A percentile compares a stretch with the other conserved stretches of the same genome.
Evolutionary conservation across 2,329 filamentous ascomycete genomes (phyloP).

Genomic region (Phyllosticta capitalensis): DNA sequence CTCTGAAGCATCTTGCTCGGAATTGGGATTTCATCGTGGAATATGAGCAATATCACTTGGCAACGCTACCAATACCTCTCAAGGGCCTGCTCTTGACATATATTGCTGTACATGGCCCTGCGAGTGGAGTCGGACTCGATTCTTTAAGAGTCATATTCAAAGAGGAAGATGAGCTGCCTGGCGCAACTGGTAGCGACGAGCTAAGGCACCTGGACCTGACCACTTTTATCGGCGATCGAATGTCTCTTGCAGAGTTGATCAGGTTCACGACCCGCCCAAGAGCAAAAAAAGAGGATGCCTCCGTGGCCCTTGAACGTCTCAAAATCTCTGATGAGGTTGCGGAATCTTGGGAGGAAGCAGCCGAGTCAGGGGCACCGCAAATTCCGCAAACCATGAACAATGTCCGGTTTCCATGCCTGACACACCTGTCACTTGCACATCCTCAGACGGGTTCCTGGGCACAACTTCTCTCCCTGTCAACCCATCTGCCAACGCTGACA

Average conservation of each 20-base stretch:
- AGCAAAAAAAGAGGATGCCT: slow-evolving; percentile 3
- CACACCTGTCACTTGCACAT: slow-evolving; percentile 49
- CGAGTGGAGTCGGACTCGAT: slow-evolving; percentile 30
- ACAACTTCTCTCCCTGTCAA: slow-evolving; percentile 44
- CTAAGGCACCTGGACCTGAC: slow-evolving; percentile 45
- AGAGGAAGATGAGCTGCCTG: slow-evolving; percentile 22
- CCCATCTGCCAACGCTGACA: slow-evolving; percentile 46
- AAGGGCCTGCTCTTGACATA: slow-evolving; percentile 49
- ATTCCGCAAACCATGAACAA: slow-evolving; percentile 6
- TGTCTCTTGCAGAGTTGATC: slow-evolving; percentile 40
- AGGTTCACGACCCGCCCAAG: slow-evolving; percentile 30
- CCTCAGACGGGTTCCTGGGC: slow-evolving; percentile 45
- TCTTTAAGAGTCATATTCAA: slow-evolving; percentile 44
- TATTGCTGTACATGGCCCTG: slow-evolving; percentile 40
- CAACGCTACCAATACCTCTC: slow-evolving; percentile 40
- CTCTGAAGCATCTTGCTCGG: slow-evolving; percentile 44
- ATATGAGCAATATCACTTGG: slow-evolving; percentile 47
- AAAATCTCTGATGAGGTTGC: slow-evolving; percentile 16
- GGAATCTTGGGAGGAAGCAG: slow-evolving; percentile 39
- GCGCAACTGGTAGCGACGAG: slow-evolving; percentile 31
- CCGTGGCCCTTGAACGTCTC: slow-evolving; percentile 15
- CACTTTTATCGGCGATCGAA: slow-evolving; percentile 38
- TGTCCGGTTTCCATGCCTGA: slow-evolving; percentile 43
- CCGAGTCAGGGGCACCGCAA: slow-evolving; percentile 6
- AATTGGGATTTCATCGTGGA: slow-evolving; percentile 49